Evolutionary conservation across 2,329 filamentous ascomycete species (phyloP), one percentile per base, ranked within the genome.

Genomic region (Neodidymelliopsis sp.): DNA sequence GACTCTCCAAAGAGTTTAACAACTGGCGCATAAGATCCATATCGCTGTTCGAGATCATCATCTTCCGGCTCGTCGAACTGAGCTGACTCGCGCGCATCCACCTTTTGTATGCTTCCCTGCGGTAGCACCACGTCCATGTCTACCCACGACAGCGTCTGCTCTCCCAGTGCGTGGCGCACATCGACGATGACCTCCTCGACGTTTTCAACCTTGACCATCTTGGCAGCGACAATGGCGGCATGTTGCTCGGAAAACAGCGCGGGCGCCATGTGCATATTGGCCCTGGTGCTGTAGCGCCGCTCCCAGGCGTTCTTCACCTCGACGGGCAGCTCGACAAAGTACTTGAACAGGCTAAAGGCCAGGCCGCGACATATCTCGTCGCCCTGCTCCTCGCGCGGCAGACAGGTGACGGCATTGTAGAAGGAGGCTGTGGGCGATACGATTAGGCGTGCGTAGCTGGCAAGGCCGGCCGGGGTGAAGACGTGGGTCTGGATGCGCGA

Each of bases 401-500:
- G 82, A 71, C 92, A 86, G 70, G 90, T 87, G 72, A 99, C 94
- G 44, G 92, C 93, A 59, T 86, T 84, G 74, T 97, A 97, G 66
- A 95, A 88, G 40, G 91, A 86, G 35, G 93, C 96, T 67, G 89
- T 95, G 33, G 94, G 94, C 18, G 93, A 95, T 59, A 97, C 87
- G 53, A 93, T 96, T 60, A 99, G 85, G 65, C 93, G 90, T 52
- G 90, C 87, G 71, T 93, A 99, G 62, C 89, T 93, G 68, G 90
- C 88, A 63, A 95, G 88, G 59, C 94, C 94, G 57, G 91, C 92
- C 2, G 91, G 86, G 53, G 89, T 90, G 76, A 95, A 90, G 74
- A 99, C 84, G 74, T 97, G 94, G 57, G 94, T 84, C 77, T 97
- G 93, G 61, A 97, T 92, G 73, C 94, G 89, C 56, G 93, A 97